phyloP scores from a whole-genome alignment of 2,329 filamentous ascomycete genomes.

The Arthrobotrys conoides region DNA sequence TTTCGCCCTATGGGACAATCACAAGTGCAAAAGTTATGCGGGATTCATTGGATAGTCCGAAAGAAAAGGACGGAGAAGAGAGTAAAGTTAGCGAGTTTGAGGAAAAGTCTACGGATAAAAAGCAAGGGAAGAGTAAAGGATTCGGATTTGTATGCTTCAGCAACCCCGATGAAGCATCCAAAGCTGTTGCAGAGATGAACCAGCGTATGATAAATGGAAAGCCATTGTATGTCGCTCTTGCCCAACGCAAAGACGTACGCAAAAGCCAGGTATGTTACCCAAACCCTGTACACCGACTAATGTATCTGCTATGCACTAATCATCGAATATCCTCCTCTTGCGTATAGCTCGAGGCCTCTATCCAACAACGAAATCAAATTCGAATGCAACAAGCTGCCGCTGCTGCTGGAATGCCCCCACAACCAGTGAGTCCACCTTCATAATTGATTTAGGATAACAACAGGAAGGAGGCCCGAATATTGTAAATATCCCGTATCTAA shows the following conservation, averaged over 20 bases:
- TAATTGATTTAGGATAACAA: neutral
- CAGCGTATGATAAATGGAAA: slow-evolving; percentile 98
- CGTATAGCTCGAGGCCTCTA: slow-evolving; percentile 87
- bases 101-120: slow-evolving; percentile 73
- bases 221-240: slow-evolving; percentile 96
- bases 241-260: slow-evolving; percentile 99
- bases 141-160: slow-evolving; percentile 99
- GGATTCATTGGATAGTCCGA: slow-evolving; percentile 75
- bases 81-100: slow-evolving; percentile 70
- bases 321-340: neutral
- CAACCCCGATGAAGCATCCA: slow-evolving; percentile 98
- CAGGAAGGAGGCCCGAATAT: neutral
- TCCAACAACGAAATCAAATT: slow-evolving; percentile 98
- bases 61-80: slow-evolving; percentile 71
- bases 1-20: slow-evolving; percentile 90
- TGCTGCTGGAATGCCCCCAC: slow-evolving; percentile 82
- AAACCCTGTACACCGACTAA: neutral
- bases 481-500: neutral
- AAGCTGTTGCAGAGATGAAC: slow-evolving; percentile 99
- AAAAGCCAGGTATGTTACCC: slow-evolving; percentile 79
- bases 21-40: slow-evolving; percentile 99
- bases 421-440: slow-evolving; percentile 45
- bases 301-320: slow-evolving; percentile 28
- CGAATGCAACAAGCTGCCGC: slow-evolving; percentile 97
- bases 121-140: slow-evolving; percentile 98